Conservation (phyloP, 257 asterid species). For the Fraxinus anomala region DNA sequence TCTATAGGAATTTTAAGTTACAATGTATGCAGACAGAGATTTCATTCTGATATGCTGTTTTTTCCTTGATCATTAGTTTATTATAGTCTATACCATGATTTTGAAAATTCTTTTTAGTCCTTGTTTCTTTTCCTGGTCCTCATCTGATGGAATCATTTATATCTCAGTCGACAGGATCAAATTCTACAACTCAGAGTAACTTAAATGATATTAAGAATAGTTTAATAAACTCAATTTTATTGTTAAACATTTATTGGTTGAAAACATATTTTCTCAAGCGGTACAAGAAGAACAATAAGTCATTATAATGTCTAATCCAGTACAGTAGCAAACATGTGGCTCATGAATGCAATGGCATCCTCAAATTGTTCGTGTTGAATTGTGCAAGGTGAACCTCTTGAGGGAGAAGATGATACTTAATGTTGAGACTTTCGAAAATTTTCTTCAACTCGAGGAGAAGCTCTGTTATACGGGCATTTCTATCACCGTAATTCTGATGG, state of each 20-base stretch:
- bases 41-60: background rate
- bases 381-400: conserved; percentile 57
- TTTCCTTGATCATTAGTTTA: background rate
- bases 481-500: conserved; percentile 57
- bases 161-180: background rate
- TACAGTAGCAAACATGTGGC: background rate
- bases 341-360: conserved; percentile 1
- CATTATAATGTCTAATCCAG: background rate
- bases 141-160: background rate
- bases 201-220: too few relatives aligned
- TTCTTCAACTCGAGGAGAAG: conserved; percentile 58
- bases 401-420: conserved; percentile 58
- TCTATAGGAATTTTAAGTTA: conserved; percentile 17
- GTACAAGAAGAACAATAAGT: background rate
- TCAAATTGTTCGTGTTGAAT: conserved; percentile 24
- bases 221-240: too few relatives aligned
- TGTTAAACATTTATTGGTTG: too few relatives aligned
- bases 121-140: background rate
- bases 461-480: conserved; percentile 48
- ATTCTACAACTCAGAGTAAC: too few relatives aligned
- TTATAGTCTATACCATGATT: conserved; percentile 18
- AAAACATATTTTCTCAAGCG: too few relatives aligned
- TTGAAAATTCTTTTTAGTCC: conserved; percentile 15
- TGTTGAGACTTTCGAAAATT: conserved; percentile 47
- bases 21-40: conserved; percentile 1